Conservation (phyloP, 2,329 filamentous ascomycete species). For the Acrocalymma vagum region DNA sequence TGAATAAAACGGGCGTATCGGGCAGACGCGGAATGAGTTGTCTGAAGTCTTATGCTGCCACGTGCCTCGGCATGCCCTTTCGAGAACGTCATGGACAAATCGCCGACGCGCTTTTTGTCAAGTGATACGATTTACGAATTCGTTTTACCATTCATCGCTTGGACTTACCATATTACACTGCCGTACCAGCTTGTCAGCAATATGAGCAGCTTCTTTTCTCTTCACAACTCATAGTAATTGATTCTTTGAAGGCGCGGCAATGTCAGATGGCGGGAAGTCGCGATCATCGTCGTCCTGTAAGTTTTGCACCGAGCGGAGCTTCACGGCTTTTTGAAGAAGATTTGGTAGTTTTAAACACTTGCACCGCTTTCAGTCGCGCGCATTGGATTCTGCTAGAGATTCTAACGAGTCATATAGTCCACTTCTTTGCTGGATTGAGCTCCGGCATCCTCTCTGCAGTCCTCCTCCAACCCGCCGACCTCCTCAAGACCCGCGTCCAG, state of each 20-base stretch:
- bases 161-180: no score
- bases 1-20: neutral
- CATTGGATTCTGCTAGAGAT: constrained; percentile 1
- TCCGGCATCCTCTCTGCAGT: constrained; percentile 90
- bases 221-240: constrained; percentile 26
- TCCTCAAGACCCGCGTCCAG: constrained; percentile 95
- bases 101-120: no score
- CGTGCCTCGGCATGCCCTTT: neutral
- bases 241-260: constrained; percentile 47
- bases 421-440: constrained; percentile 87
- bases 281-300: constrained; percentile 61
- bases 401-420: constrained; percentile 55
- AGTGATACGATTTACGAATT: no score
- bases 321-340: constrained; percentile 1
- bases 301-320: constrained; percentile 11
- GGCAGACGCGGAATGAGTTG: constrained; percentile 7
- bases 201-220: constrained; percentile 13
- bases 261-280: constrained; percentile 61
- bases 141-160: no score
- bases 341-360: neutral
- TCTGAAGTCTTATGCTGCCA: neutral
- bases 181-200: constrained; percentile 16
- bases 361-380: constrained; percentile 1
- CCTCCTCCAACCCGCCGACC: constrained; percentile 91
- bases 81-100: constrained; percentile 17